These are phyloP conservation scores for Raffaelea albimanens DNA, from an alignment of 2,329 filamentous ascomycete genomes.

Conservation along the genomic window DNA sequence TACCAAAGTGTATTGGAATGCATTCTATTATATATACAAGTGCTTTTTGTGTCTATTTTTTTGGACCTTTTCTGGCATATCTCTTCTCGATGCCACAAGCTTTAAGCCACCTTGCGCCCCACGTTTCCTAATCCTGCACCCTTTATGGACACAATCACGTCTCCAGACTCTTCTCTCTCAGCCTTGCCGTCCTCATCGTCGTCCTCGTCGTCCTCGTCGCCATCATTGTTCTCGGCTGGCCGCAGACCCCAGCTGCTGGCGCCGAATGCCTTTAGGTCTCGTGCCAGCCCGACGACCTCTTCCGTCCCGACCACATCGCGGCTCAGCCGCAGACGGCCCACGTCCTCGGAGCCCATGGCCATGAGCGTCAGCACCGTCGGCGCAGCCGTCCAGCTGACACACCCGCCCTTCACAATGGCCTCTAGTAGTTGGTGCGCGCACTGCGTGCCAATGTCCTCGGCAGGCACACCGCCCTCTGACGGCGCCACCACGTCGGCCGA, in stretches of 20 bases:
- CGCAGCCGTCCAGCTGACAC: slow-evolving; percentile 62
- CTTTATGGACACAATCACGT: slow-evolving; percentile 82
- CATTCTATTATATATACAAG: slow-evolving; percentile 2
- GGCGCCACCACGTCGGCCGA: slow-evolving; percentile 74
- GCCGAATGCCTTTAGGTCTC: slow-evolving; percentile 83
- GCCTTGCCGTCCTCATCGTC: slow-evolving; percentile 47
- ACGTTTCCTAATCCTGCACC: slow-evolving; percentile 91
- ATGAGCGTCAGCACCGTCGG: slow-evolving; percentile 76
- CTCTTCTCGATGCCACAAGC: not conserved
- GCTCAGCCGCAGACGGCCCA: slow-evolving; percentile 75
- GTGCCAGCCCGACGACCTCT: slow-evolving; percentile 66
- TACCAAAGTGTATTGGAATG: too few relatives aligned
- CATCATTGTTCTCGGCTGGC: slow-evolving; percentile 57
- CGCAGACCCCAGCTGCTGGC: slow-evolving; percentile 84
- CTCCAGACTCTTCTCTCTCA: slow-evolving; percentile 56
- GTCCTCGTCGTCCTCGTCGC: slow-evolving; percentile 49
- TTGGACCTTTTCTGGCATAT: slow-evolving; percentile 3
- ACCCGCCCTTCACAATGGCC: slow-evolving; percentile 71
- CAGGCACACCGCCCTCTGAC: slow-evolving; percentile 68
- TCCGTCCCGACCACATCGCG: slow-evolving; percentile 74
- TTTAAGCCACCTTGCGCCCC: slow-evolving; percentile 65
- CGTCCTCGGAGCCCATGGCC: slow-evolving; percentile 97
- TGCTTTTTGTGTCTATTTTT: slow-evolving; percentile 5
- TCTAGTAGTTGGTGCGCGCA: slow-evolving; percentile 88
- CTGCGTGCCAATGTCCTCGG: slow-evolving; percentile 81